Base-by-base conservation (phyloP, 176 grass and related monocot species). In the Cymbopogon citratus region DNA sequence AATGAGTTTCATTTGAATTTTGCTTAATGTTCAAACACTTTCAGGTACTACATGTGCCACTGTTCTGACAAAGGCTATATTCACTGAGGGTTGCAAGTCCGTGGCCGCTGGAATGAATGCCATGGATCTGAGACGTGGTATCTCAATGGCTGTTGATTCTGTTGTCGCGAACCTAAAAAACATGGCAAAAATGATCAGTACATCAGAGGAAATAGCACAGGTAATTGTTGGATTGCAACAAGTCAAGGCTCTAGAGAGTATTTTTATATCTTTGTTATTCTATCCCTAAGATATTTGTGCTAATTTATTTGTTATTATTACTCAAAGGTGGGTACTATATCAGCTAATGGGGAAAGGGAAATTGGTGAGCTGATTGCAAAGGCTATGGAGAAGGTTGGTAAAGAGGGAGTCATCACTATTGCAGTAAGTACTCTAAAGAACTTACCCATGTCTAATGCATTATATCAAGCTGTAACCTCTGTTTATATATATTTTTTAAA, bases 311-410 rank as follows among this genome's bases (percentile, higher is more conserved):
- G 43, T 73, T 73, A 56, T 66, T 83, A 10, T 23, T 23, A 23
- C 52, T 57, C 52, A 57, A 87, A 97, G 94, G 94, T 97, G 45
- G 94, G 89, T 39, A 97, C 94, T 39, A 94, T 97, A 90, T 97
- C 94, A 10, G 75, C 89, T 63, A 94, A 97, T 80, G 94, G 94
- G 61, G 91, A 97, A 74, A 94, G 89, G 86, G 94, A 97, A 81
- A 97, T 97, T 36, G 94, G 94, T 65, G 94, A 97, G 73, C 87
- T 97, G 54, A 97, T 97, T 86, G 94, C 94, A 48, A 94, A 97
- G 51, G 94, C 94, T 85, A 94, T 97, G 89, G 94, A 91, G 85
- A 97, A 97, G 87, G 94, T 97, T 67, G 94, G 94, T 25, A 97
- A 93, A 84, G 94, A 97, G 82, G 94, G 94, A 60, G 94, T 94